Evolutionary conservation across 176 grass and related monocot genomes (phyloP), one percentile per base, ranked within the genome.

Genomic region (Avena insularis): DNA sequence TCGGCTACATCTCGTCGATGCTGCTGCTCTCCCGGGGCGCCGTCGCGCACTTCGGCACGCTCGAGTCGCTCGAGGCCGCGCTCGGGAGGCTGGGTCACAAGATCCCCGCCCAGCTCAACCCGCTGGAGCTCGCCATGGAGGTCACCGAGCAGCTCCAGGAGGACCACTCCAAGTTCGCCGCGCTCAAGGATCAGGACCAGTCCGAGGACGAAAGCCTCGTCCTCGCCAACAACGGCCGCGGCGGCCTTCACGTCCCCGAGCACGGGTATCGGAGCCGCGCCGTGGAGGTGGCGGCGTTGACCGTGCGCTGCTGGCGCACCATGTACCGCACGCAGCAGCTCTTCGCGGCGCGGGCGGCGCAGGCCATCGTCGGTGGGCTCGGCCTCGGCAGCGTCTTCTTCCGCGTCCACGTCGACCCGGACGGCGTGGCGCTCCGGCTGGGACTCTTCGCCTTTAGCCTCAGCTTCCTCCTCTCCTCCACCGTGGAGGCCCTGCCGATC

Each of bases 401-500:
- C 72, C 92, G 80, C 0, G 61, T 91, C 4, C 67, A 69, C 55
- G 79, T 79, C 2, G 89, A 88, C 75, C 56, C 89, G 2, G 89
- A 95, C 23, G 93, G 92, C 35, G 76, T 94, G 54, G 84, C 92
- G 2, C 90, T 95, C 70, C 85, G 93, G 20, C 93, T 98, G 0
- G 96, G 96, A 8, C 84, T 98, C 59, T 98, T 98, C 75, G 96
- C 96, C 56, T 98, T 98, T 86, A 98, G 86, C 25, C 92, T 98
- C 40, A 94, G 92, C 89, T 98, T 96, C 87, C 93, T 98, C 8
- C 96, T 98, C 53, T 98, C 96, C 25, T 98, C 96, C 73, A 98
- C 93, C 0, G 93, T 98, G 3, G 96, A 98, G 77, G 88, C 93
- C 0, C 84, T 96, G 9, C 96, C 93, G 0, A 91, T 98, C 67